Evolutionary conservation across 345 rosid genomes (phyloP).

Genomic region (Ceriops decandra): DNA sequence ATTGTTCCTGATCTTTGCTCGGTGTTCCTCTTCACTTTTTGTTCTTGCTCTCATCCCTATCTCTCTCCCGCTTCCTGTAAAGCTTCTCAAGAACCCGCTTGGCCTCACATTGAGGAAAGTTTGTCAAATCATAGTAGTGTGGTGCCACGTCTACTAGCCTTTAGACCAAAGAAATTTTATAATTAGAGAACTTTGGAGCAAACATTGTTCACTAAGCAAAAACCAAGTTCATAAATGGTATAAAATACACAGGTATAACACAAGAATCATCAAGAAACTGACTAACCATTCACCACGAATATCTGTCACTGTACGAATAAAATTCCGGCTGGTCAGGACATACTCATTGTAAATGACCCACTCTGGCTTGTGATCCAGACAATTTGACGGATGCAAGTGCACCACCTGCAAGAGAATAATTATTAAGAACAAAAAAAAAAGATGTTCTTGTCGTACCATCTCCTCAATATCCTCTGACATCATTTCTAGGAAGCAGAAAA

Average conservation of each 20-base stretch:
- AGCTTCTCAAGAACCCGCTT: slow-evolving; percentile 77
- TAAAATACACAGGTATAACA: background rate
- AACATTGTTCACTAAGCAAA: too few species aligned
- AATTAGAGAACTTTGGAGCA: background rate
- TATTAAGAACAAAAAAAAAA: background rate
- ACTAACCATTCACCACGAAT: slow-evolving; percentile 92
- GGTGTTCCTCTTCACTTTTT: slow-evolving; percentile 29
- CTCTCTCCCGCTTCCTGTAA: slow-evolving; percentile 73
- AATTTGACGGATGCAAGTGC: slow-evolving; percentile 9
- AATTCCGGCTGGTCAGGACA: slow-evolving; percentile 52
- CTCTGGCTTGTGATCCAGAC: slow-evolving; percentile 8
- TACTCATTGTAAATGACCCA: slow-evolving; percentile 15
- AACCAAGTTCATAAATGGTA: too few species aligned
- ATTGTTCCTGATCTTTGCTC: too few species aligned
- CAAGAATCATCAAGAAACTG: background rate
- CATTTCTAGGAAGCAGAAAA: background rate
- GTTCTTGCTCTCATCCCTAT: slow-evolving; percentile 59
- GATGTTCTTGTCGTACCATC: background rate
- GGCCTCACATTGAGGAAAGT: slow-evolving; percentile 90
- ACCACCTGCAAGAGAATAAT: background rate
- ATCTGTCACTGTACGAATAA: slow-evolving; percentile 86
- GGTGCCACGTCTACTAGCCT: slow-evolving; percentile 88
- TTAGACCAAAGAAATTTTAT: slow-evolving; percentile 7
- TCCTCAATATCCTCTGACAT: background rate
- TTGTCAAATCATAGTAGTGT: slow-evolving; percentile 65